phyloP scores from a whole-genome alignment of 2,329 filamentous ascomycete species.

The Trichoderma semiorbis region DNA sequence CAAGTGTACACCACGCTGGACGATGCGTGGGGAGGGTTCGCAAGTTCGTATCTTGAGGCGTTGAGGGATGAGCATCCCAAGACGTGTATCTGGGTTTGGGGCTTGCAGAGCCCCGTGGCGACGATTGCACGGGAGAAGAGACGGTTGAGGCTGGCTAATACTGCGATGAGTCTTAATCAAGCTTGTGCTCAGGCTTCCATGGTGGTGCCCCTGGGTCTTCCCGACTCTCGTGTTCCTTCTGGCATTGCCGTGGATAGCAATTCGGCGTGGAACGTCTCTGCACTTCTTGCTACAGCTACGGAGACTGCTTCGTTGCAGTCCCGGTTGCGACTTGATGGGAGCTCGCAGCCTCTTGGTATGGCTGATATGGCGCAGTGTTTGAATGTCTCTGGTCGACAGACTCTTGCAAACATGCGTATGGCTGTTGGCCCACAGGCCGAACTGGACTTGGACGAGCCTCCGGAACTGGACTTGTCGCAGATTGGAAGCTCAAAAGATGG shows the following conservation, averaged over 20 bases:
- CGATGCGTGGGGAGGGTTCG: conserved; percentile 80
- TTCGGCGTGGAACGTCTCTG: conserved; percentile 78
- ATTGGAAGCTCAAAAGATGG: conserved; percentile 21
- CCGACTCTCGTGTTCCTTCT: conserved; percentile 52
- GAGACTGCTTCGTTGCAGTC: conserved; percentile 78
- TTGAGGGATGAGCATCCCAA: conserved; percentile 91
- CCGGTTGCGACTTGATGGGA: conserved; percentile 53
- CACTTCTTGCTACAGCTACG: conserved; percentile 69
- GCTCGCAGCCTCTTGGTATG: conserved; percentile 46
- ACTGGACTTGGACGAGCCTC: conserved; percentile 28
- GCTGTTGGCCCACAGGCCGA: conserved; percentile 44
- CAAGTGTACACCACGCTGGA: conserved; percentile 71
- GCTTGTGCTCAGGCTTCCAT: conserved; percentile 70
- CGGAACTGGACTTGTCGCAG: conserved; percentile 33
- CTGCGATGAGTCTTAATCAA: conserved; percentile 66
- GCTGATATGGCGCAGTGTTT: conserved; percentile 62
- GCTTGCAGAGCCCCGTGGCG: conserved; percentile 60
- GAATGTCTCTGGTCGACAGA: conserved; percentile 74
- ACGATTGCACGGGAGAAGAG: conserved; percentile 51
- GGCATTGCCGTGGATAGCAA: conserved; percentile 57
- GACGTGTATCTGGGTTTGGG: conserved; percentile 82
- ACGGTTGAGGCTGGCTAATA: conserved; percentile 64
- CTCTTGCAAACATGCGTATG: conserved; percentile 71
- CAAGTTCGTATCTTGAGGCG: conserved; percentile 68
- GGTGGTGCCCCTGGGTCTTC: conserved; percentile 69